A percentile compares a stretch with the other conserved stretches of the same genome.
These are phyloP conservation scores for Lactifluus piperatus DNA, from an alignment of 768 basidiomycete species.

Conservation along the genomic window DNA sequence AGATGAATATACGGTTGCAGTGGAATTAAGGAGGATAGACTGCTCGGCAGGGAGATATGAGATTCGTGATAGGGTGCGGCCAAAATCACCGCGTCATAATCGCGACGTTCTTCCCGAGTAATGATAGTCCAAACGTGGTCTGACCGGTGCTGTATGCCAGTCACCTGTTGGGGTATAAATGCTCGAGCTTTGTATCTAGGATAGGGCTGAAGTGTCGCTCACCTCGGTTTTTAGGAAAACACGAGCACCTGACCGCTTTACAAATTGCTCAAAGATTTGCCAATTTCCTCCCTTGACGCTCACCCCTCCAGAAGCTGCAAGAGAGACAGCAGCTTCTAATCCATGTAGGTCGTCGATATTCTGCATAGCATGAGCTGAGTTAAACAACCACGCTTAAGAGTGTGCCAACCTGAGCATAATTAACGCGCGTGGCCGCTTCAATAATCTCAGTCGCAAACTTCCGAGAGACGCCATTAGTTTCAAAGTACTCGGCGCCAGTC, in stretches of 20 bases:
- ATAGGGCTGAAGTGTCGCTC: constrained; percentile 10
- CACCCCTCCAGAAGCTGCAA: constrained; percentile 63
- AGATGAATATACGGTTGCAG: constrained; percentile 72
- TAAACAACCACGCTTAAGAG: not conserved
- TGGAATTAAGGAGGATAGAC: constrained; percentile 47
- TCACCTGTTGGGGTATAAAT: constrained; percentile 34
- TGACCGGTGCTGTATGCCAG: constrained; percentile 23
- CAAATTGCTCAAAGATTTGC: constrained; percentile 76
- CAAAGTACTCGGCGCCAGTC: constrained; percentile 48
- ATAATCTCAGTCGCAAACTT: constrained; percentile 61
- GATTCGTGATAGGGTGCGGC: constrained; percentile 80
- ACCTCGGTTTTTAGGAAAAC: constrained; percentile 67
- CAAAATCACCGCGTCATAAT: constrained; percentile 72
- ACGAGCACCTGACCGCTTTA: constrained; percentile 59
- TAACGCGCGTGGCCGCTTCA: constrained; percentile 69
- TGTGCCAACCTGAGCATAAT: constrained; percentile 59
- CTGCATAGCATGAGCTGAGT: constrained; percentile 26
- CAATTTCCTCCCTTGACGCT: constrained; percentile 75
- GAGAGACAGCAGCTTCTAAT: constrained; percentile 57
- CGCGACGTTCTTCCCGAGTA: constrained; percentile 32
- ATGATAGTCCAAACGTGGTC: constrained; percentile 43
- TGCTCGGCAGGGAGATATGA: constrained; percentile 41
- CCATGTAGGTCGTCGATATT: constrained; percentile 68
- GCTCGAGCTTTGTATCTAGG: not conserved
- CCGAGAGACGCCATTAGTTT: constrained; percentile 41